phyloP scores from a whole-genome alignment of 768 basidiomycete species.

The Mycena floridula region DNA sequence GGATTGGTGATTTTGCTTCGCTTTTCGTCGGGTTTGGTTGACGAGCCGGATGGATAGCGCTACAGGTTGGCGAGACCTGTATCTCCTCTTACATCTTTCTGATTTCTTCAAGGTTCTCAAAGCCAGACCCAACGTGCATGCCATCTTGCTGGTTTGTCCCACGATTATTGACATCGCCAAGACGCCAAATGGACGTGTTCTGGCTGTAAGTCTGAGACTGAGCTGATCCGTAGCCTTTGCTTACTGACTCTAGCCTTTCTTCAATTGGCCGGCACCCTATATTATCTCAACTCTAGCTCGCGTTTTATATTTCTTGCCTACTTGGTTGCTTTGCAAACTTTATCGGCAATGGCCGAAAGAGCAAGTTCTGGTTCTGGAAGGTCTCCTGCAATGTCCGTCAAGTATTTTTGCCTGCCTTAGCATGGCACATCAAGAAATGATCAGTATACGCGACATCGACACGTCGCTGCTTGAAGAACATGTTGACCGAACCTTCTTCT shows the following conservation, averaged over 20 bases:
- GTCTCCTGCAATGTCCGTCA: slow-evolving; percentile 44
- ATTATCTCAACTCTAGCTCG: slow-evolving; percentile 39
- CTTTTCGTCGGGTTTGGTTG: neutral
- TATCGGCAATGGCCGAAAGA: slow-evolving; percentile 45
- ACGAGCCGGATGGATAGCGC: slow-evolving; percentile 41
- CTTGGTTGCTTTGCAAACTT: slow-evolving; percentile 31
- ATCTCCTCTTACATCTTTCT: neutral
- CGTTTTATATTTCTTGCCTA: slow-evolving; percentile 33
- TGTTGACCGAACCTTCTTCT: slow-evolving; percentile 35
- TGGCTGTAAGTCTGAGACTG: slow-evolving; percentile 41
- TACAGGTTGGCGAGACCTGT: slow-evolving; percentile 27
- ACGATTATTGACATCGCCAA: slow-evolving; percentile 56
- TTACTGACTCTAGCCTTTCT: too few species aligned
- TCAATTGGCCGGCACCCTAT: slow-evolving; percentile 38
- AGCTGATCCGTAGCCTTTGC: neutral
- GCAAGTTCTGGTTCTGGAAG: slow-evolving; percentile 39
- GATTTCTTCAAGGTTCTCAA: slow-evolving; percentile 42
- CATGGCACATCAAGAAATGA: slow-evolving; percentile 71
- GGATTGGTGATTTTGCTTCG: slow-evolving; percentile 32
- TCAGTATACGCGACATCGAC: slow-evolving; percentile 48
- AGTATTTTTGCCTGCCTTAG: slow-evolving; percentile 47
- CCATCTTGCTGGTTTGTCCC: slow-evolving; percentile 63
- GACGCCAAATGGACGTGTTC: slow-evolving; percentile 56
- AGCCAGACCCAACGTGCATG: slow-evolving; percentile 30
- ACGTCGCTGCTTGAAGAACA: slow-evolving; percentile 33